Percentiles rank a stretch among this genome's conserved stretches.
Evolutionary conservation across 2,329 filamentous ascomycete genomes (phyloP).

Genomic region (Fusarium gaditjirri): DNA sequence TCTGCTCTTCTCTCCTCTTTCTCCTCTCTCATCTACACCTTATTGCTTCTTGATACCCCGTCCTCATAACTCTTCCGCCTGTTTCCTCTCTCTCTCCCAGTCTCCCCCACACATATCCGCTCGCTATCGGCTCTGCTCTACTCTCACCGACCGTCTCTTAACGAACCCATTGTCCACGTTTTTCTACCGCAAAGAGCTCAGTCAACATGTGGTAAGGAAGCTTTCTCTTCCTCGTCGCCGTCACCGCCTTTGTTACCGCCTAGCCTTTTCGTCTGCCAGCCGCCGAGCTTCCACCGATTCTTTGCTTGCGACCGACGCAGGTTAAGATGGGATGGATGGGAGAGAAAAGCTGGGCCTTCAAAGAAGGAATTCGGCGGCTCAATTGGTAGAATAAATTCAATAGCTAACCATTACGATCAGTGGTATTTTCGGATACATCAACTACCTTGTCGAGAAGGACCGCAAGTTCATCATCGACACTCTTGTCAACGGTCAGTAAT

Average conservation of each 20-base stretch:
- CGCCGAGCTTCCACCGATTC: constrained; percentile 28
- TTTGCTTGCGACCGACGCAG: constrained; percentile 31
- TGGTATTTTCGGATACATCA: constrained; percentile 98
- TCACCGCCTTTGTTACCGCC: constrained; percentile 34
- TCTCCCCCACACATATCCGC: constrained; percentile 26
- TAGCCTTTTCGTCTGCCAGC: background rate
- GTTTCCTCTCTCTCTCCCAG: constrained; percentile 11
- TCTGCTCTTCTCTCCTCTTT: constrained; percentile 40
- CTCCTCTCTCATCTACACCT: constrained; percentile 38
- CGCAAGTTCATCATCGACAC: constrained; percentile 96
- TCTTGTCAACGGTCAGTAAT: constrained; percentile 85
- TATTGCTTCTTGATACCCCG: constrained; percentile 47
- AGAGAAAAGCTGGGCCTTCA: constrained; percentile 10
- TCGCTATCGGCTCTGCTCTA: constrained; percentile 32
- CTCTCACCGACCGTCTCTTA: constrained; percentile 33
- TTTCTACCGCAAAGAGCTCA: constrained; percentile 33
- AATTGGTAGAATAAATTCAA: constrained; percentile 30
- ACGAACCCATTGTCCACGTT: constrained; percentile 30
- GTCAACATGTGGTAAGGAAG: constrained; percentile 46
- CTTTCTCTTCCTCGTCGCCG: constrained; percentile 25
- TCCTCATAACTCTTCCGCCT: constrained; percentile 26
- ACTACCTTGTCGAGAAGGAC: constrained; percentile 99
- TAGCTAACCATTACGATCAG: constrained; percentile 57
- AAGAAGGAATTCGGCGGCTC: constrained; percentile 10
- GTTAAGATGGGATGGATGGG: constrained; percentile 12